These are phyloP conservation scores for Scutellaria baicalensis DNA, from an alignment of 257 asterid genomes.

Conservation along the genomic window DNA sequence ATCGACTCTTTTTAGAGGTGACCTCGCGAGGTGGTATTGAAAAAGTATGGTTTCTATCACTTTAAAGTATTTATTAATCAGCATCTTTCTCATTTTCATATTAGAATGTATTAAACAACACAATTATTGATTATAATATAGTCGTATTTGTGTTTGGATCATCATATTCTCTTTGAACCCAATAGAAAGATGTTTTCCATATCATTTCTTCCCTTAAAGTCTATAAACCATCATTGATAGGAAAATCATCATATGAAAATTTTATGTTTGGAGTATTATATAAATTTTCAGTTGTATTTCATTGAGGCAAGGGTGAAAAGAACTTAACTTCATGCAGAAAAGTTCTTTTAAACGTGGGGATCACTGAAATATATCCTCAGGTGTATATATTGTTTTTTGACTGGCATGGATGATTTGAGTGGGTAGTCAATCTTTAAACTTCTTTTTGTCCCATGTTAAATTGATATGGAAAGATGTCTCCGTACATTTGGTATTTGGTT, in stretches of 20 bases:
- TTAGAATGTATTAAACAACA: not conserved
- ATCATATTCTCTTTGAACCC: not conserved
- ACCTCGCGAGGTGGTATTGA: slow-evolving; percentile 92
- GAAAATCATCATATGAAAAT: not conserved
- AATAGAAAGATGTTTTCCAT: not conserved
- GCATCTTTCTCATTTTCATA: not conserved
- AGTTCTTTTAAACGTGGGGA: not conserved
- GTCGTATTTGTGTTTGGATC: not conserved
- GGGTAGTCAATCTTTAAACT: not conserved
- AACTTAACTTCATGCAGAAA: not conserved
- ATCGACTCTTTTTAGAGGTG: slow-evolving; percentile 81
- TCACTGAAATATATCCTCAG: not conserved
- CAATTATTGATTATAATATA: not conserved
- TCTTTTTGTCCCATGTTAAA: not conserved
- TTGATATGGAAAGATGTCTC: not conserved
- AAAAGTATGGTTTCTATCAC: slow-evolving; percentile 47
- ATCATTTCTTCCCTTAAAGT: not conserved
- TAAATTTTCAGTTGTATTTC: not conserved
- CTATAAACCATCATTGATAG: not conserved
- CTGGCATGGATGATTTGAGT: not conserved
- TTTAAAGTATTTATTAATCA: not conserved
- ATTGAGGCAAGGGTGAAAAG: too few relatives aligned
- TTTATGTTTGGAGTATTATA: not conserved
- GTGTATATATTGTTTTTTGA: not conserved
- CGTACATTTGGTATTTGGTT: not conserved